Base-by-base conservation (phyloP, 768 basidiomycete species). In the Pleurotus pulmonarius region DNA sequence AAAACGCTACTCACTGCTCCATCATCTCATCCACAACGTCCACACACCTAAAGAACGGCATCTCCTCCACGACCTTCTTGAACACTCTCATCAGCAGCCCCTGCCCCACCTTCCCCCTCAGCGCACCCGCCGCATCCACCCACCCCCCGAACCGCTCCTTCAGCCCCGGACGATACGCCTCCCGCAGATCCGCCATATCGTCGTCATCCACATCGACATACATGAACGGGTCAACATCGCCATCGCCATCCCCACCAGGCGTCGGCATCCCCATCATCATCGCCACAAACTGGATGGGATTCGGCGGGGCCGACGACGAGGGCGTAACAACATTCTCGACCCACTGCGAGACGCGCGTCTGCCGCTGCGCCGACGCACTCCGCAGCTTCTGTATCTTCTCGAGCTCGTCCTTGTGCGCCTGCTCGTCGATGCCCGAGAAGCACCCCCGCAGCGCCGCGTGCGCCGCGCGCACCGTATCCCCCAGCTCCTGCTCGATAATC, bases 11-110 rank as follows among this genome's bases (percentile, higher is more conserved):
- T 22, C 49, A 85, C 86, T 80, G 74, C 40, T 58, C 60, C 1
- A 76, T 65, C 82, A 89, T 83, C 63, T 83, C 83, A 13, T 77
- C 77, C 0, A 81, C 75, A 9, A 84, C 65, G 57, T 88, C 87
- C 1, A 57, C 49, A 5, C 68, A 77, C 8, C 71, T 68, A 46
- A 88, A 60, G 62, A 77, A 87, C 1, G 86, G 84, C 85, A 89
- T 85, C 47, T 75, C 60, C 39, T 74, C 73, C 11, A 82, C 29
- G 9, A 80, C 61, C 58, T 79, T 79, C 39, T 56, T 46, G 65
- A 80, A 84, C 20, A 80, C 62, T 41, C 70, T 77, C 12, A 65
- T 46, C 46, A 84, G 58, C 4, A 80, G 47, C 0, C 53, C 49
- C 3, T 63, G 45, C 0, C 77, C 75, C 11, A 75, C 81, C 58